Conservation (phyloP, 2,329 filamentous ascomycete species). For the Tolypocladium capitatum region DNA sequence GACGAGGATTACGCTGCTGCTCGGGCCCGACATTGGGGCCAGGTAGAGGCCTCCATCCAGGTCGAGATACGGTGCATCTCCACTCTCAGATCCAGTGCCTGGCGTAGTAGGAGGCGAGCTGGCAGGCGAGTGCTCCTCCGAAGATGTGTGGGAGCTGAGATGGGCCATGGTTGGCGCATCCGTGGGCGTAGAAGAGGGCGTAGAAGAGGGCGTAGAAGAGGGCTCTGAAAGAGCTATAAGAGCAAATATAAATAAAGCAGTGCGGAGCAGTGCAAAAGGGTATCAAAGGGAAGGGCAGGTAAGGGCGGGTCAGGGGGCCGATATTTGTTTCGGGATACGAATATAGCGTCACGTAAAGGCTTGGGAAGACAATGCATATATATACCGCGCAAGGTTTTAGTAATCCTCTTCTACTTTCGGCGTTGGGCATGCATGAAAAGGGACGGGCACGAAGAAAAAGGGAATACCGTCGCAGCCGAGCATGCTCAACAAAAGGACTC, state of each 20-base stretch:
- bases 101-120: conserved; percentile 9
- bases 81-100: conserved; percentile 7
- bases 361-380: neutral
- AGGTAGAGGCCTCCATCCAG: neutral
- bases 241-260: neutral
- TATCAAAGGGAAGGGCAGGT: neutral
- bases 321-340: neutral
- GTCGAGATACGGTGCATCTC: neutral
- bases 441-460: neutral
- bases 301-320: neutral
- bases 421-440: neutral
- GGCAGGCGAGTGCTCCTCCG: conserved; percentile 5
- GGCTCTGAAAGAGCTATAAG: neutral
- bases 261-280: neutral
- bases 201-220: neutral
- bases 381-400: neutral
- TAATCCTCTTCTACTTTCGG: too few relatives aligned
- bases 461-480: neutral
- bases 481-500: neutral
- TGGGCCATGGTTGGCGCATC: conserved; percentile 4
- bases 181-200: too few relatives aligned
- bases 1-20: conserved; percentile 27
- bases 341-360: neutral
- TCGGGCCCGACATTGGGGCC: neutral
- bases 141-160: conserved; percentile 5